Evolutionary conservation across 192 early-diverging fungal genomes (phyloP), one percentile per base, ranked within the genome.

Genomic region (Gorgonomyces haynaldii): DNA sequence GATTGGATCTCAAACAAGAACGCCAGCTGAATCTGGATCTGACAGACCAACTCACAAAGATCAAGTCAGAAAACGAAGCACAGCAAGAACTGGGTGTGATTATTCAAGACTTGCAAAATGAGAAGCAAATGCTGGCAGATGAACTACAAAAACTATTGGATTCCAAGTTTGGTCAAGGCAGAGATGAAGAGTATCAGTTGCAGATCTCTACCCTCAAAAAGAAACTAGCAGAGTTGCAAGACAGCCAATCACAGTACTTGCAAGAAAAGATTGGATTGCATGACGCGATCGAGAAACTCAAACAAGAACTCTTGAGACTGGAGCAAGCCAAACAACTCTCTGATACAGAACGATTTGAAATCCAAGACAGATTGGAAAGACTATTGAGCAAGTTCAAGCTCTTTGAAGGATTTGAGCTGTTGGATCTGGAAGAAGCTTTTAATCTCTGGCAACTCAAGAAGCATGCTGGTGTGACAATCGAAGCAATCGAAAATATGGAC

Each of bases 381-480:
- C 15, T 0, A 19, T 50, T 9, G n/a, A 3, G 16, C 40, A 26
- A 29, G 27, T 12, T 16, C 23, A 57, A 42, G 50, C 16, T 34
- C 45, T 38, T 25, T 56, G 5, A 21, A 37, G 12, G 44, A 42
- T 27, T 12, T 46, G n/a, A n/a, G n/a, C n/a, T n/a, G n/a, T n/a
- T n/a, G 1, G 64, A 72, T 37, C 56, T 78, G 21, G 75, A 73
- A 51, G 76, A 78, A 43, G 72, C 76, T 2, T 35, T 78, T 20
- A 50, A 67, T 0, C 45, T 78, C 9, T 43, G 69, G 2, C 37
- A 58, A 26, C 51, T 76, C 22, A 26, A 56, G 28, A 55, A 57
- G 22, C 51, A 76, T 42, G 56, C 56, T n/a, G 61, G 67, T 2
- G 37, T 68, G 9, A 61, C 54, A 1, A 28, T 62, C 19, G 70